phyloP scores from a whole-genome alignment of 306 rosid species.

The Alnus glutinosa region DNA sequence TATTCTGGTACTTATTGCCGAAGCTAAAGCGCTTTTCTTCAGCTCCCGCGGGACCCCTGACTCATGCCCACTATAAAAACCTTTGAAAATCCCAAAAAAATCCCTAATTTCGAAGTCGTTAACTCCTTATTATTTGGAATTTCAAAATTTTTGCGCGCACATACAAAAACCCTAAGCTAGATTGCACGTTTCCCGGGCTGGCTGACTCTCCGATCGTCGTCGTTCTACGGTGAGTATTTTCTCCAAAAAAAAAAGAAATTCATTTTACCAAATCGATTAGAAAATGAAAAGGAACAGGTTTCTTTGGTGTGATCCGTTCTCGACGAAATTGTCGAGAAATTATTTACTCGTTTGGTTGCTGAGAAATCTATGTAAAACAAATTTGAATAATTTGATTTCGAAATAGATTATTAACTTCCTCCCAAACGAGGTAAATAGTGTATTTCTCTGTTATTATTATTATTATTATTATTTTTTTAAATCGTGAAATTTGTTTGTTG shows the following conservation, averaged over 20 bases:
- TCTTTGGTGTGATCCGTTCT: not conserved
- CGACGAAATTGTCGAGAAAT: not conserved
- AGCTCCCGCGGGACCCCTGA: not conserved
- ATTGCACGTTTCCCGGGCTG: not conserved
- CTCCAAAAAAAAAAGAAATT: not conserved
- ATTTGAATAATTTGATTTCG: not conserved
- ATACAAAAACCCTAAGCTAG: not conserved
- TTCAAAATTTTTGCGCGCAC: conserved; percentile 1
- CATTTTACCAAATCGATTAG: not conserved
- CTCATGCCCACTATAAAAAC: not conserved
- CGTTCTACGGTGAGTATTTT: not conserved
- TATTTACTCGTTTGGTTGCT: not conserved
- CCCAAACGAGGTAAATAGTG: not conserved
- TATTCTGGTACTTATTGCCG: too few species aligned
- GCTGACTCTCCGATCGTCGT: not conserved
- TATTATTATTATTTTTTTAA: not conserved
- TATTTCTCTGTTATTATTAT: not conserved
- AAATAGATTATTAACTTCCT: not conserved
- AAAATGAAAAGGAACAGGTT: not conserved
- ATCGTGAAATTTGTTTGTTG: not conserved
- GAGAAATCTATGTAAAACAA: not conserved
- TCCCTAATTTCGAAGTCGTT: not conserved
- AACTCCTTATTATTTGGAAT: not conserved
- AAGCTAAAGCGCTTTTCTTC: not conserved
- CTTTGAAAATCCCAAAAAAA: not conserved